Base-by-base conservation (phyloP, 2,329 filamentous ascomycete genomes). In the Ambrosiella cleistominuta region DNA sequence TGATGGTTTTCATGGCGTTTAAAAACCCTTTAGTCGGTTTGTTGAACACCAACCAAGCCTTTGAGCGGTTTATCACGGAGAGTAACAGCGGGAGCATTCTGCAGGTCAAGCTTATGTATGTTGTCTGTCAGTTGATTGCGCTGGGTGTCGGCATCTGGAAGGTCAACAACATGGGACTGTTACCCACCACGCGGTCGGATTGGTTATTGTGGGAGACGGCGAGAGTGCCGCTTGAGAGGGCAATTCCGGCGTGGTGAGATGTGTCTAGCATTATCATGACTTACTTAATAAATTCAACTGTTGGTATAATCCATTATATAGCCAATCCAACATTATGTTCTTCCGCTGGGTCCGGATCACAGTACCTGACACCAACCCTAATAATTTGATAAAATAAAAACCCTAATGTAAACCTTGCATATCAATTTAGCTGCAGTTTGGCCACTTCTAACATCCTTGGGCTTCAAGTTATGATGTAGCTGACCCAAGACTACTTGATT, bases 1-100 rank as follows among this genome's bases (percentile, higher is more conserved):
- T 97, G 88, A 98, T 97, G 90, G 91, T 97, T 15, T 90, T 91
- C 66, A 97, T 96, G 86, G 83, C 95, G 51, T 98, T 98, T 78
- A 97, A 97, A 76, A 94, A 87, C 64, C 93, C 93, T 8, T 78
- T 98, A 61, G 81, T 88, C 70, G 93, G 90, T 39, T 74, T 97
- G 51, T 72, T 95, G 61, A 81, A 75, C 64, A 91, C 91, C 53
- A 89, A 93, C 67, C 80, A 83, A 66, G 87, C 86, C n/a, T 97
- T 98, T 69, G 81, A 88, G 67, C 84, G 85, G 62, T 95, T 95
- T 70, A 88, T 96, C 69, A 90, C 87, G 17, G 83, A 88, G 57
- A 81, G 79, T 39, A 95, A 87, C 64, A 80, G 78, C 62, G 74
- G 72, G 44, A 80, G 88, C 68, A 77, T 97, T 65, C 69, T 95